Evolutionary conservation across 1,139 yeast species (phyloP).

Genomic region (Geotrichum macrosporum): DNA sequence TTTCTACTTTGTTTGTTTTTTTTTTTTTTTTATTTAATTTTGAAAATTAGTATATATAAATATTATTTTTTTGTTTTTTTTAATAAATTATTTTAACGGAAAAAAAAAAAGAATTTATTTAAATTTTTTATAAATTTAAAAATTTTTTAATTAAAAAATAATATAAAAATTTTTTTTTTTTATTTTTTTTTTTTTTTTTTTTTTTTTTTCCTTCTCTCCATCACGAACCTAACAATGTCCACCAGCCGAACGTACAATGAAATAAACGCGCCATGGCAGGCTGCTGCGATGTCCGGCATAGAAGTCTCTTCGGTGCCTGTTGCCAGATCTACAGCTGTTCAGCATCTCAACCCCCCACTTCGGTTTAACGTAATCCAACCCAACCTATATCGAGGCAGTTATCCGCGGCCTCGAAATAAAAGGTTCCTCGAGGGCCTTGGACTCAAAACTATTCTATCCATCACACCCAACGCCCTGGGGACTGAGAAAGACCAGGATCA

Average conservation of each 20-base stretch:
- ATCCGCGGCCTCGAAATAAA: slow-evolving; percentile 71
- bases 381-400: slow-evolving; percentile 74
- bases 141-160: too few relatives aligned
- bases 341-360: slow-evolving; percentile 55
- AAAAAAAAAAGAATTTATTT: too few relatives aligned
- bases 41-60: too few relatives aligned
- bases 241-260: background rate
- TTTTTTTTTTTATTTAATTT: too few relatives aligned
- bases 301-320: background rate
- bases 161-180: too few relatives aligned
- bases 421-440: slow-evolving; percentile 65
- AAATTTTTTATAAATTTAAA: too few relatives aligned
- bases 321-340: background rate
- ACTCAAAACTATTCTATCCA: slow-evolving; percentile 67
- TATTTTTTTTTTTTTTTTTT: too few relatives aligned
- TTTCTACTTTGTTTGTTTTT: slow-evolving; percentile 30
- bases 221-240: too few relatives aligned
- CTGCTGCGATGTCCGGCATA: background rate
- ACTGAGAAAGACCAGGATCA: slow-evolving; percentile 37
- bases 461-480: slow-evolving; percentile 68
- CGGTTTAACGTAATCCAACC: slow-evolving; percentile 70
- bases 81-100: too few relatives aligned
- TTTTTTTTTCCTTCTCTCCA: too few relatives aligned
- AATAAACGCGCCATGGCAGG: background rate
- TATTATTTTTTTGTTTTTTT: too few relatives aligned